These are phyloP conservation scores for Coemansia javaensis DNA, from an alignment of 192 early-diverging fungal species.

Conservation along the genomic window DNA sequence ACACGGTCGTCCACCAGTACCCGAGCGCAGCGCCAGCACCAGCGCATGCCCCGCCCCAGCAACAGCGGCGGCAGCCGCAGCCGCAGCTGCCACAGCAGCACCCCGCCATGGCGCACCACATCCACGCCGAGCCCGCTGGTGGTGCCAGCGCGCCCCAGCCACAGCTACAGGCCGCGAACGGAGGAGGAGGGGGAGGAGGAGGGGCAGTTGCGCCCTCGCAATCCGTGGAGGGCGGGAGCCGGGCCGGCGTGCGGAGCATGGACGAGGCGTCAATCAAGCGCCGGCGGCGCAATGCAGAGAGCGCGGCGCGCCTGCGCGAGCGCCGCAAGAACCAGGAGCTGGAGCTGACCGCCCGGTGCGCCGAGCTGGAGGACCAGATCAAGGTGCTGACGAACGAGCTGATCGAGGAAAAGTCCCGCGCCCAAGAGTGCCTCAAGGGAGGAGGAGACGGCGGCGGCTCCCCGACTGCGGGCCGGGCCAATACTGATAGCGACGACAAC, in stretches of 20 bases:
- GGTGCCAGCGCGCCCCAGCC: too few species aligned
- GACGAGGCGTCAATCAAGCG: constrained; percentile 30
- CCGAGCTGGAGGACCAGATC: constrained; percentile 31
- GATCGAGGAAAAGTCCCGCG: constrained; percentile 31
- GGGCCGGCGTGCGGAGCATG: background rate
- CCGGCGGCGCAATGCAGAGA: constrained; percentile 47
- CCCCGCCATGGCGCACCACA: background rate
- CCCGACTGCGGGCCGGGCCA: too few species aligned
- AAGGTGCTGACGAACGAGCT: constrained; percentile 30
- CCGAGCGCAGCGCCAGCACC: background rate
- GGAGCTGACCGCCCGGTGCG: constrained; percentile 31
- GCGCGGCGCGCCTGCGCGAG: constrained; percentile 46
- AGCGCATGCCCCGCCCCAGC: background rate
- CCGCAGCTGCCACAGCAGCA: background rate
- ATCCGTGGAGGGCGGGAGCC: background rate
- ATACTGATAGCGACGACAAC: too few species aligned
- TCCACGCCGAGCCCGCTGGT: too few species aligned
- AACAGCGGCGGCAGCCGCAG: background rate
- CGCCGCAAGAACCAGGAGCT: constrained; percentile 40
- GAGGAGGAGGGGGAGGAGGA: too few species aligned
- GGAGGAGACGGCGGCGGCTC: too few species aligned
- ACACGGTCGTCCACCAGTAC: background rate
- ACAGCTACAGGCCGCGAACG: too few species aligned
- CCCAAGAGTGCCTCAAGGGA: constrained; percentile 4
- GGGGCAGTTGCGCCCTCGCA: too few species aligned